Conservation (phyloP, 805 yeast species). For the Saccharomycopsis oosterbeekiorum region DNA sequence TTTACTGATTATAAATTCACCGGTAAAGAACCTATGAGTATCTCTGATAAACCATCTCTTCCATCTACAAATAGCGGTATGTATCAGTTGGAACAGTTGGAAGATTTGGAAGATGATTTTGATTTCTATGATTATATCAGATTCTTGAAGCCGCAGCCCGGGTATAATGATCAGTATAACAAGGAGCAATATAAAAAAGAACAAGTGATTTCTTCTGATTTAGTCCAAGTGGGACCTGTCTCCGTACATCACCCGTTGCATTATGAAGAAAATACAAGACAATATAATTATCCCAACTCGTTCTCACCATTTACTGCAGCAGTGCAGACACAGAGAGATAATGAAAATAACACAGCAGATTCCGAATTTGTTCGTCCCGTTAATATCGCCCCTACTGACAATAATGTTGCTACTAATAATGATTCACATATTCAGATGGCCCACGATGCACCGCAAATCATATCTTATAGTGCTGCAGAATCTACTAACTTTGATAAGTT, state of each 20-base stretch:
- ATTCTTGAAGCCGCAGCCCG: neutral
- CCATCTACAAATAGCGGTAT: neutral
- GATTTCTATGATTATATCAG: conserved; percentile 17
- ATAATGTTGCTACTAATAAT: neutral
- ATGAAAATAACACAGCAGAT: neutral
- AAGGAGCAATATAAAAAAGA: neutral
- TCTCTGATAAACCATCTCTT: conserved; percentile 12
- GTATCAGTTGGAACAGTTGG: neutral
- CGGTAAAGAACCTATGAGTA: neutral
- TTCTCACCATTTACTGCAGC: neutral
- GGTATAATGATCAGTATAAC: neutral
- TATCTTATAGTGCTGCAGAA: neutral
- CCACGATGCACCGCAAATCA: neutral
- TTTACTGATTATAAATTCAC: conserved; percentile 9
- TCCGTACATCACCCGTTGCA: conserved; percentile 49
- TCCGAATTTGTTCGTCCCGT: neutral
- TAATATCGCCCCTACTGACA: neutral
- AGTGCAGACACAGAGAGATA: neutral
- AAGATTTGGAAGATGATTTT: conserved; percentile 13
- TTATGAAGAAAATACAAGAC: conserved; percentile 19
- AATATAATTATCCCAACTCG: neutral
- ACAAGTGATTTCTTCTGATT: neutral
- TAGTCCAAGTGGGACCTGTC: conserved; percentile 28
- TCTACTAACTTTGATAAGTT: neutral
- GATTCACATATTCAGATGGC: neutral